Base-by-base conservation (phyloP, 257 asterid genomes). In the Petunia axillaris region DNA sequence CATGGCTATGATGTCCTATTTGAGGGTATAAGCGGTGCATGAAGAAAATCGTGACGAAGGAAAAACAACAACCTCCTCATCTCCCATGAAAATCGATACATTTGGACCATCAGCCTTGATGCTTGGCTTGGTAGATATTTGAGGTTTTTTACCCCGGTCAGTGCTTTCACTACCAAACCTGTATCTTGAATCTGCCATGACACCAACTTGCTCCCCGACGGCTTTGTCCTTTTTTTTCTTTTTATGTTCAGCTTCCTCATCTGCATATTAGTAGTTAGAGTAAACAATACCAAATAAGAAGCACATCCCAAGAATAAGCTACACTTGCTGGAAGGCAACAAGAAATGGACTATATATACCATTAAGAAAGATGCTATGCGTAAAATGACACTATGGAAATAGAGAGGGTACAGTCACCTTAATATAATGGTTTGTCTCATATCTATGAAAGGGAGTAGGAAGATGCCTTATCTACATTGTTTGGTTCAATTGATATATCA, bases 221-320 rank as follows among this genome's bases (percentile, higher is more conserved):
- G 90, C 85, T 80, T 80, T 87, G n/a, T 88, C 79, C 85, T 91
- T 95, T 87, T 91, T 94, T 86, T 91, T 96, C 94, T 87, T 90
- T 83, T 91, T 96, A 63, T 93, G 88, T 38, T 91, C 95, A 85
- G 91, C 93, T 79, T 90, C 98, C 36, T 92, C 97, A 85, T 96
- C 99, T 96, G 82, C 83, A 82, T 53, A 88, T 48, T 50, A 50
- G 78, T 73, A 73, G 77, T 71, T 25, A 48, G 40, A 36, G 15
- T 55, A 83, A 76, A 35, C 62, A 73, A 50, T 73, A 50, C 46
- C 63, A 73, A 52, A 73, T 50, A 73, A 73, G 77, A 73, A 73
- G 52, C 63, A 52, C 36, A 10, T 50, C 14, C 41, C 11, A 50
- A 50, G 25, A 25, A 73, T 73, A 52, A 36, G 78, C 48, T 50